Evolutionary conservation across 768 basidiomycete genomes (phyloP).

Genomic region (Boletus subparvulus): DNA sequence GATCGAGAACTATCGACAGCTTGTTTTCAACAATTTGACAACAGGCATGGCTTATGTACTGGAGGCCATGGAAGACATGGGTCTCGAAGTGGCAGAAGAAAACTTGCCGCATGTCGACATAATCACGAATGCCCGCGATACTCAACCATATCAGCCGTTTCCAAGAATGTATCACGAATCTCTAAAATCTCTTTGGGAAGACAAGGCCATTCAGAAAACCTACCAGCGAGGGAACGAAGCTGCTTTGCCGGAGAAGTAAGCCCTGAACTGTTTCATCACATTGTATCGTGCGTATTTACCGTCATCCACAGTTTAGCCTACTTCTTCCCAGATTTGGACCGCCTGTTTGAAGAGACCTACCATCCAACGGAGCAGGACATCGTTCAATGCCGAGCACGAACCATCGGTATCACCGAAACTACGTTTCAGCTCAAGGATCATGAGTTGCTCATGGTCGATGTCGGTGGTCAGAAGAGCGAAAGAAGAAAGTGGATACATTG

Average conservation of each 20-base stretch:
- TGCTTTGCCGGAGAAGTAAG: constrained; percentile 86
- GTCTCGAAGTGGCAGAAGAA: constrained; percentile 64
- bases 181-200: constrained; percentile 72
- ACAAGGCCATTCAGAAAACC: constrained; percentile 71
- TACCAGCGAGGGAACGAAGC: constrained; percentile 86
- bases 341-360: constrained; percentile 73
- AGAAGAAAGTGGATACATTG: constrained; percentile 93
- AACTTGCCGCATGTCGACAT: constrained; percentile 59
- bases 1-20: constrained; percentile 85
- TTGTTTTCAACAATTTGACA: constrained; percentile 90
- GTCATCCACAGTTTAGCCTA: constrained; percentile 53
- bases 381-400: constrained; percentile 79
- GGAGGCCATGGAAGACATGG: constrained; percentile 89
- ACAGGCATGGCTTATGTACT: constrained; percentile 80
- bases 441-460: constrained; percentile 92
- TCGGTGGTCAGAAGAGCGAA: constrained; percentile 92
- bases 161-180: constrained; percentile 66
- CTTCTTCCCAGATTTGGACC: constrained; percentile 78
- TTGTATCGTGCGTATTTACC: neutral
- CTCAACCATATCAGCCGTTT: constrained; percentile 80
- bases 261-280: neutral
- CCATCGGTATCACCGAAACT: constrained; percentile 90
- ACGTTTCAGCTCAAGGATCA: constrained; percentile 76
- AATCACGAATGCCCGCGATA: constrained; percentile 65
- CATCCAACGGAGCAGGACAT: constrained; percentile 84